Percentiles rank a stretch among this genome's conserved stretches.
These are phyloP conservation scores for Picea mariana DNA, from an alignment of 83 land plant species.

Conservation along the genomic window DNA sequence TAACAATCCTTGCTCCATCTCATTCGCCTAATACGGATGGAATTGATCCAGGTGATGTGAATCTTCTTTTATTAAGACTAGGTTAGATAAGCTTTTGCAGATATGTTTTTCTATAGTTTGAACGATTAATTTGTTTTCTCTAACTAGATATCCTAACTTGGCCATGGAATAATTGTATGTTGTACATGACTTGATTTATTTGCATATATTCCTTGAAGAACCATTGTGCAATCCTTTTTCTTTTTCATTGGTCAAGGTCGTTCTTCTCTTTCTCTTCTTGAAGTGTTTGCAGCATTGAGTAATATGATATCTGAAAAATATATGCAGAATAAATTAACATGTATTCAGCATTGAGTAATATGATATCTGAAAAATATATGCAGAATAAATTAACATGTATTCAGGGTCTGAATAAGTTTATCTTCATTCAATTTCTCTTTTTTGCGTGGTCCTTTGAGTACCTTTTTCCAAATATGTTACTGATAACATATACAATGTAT, in stretches of 20 bases:
- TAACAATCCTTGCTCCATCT: constrained; percentile 74
- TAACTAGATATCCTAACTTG: too few species aligned
- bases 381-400: too few species aligned
- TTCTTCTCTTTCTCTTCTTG: neutral
- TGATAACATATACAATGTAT: too few species aligned
- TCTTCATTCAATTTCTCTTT: neutral
- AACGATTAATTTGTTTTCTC: neutral
- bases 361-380: too few species aligned
- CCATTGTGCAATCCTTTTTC: neutral
- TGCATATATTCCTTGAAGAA: too few species aligned
- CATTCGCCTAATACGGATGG: constrained; percentile 84
- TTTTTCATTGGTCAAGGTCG: neutral
- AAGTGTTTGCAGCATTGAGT: too few species aligned
- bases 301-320: too few species aligned
- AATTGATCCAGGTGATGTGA: constrained; percentile 70
- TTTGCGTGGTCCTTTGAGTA: neutral
- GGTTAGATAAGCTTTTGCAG: neutral
- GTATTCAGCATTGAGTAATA: too few species aligned
- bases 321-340: too few species aligned
- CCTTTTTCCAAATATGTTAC: neutral
- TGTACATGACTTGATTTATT: too few species aligned
- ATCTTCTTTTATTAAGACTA: neutral
- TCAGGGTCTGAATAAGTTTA: too few species aligned
- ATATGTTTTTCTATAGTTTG: neutral
- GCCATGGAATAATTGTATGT: too few species aligned